Evolutionary conservation across 2,329 filamentous ascomycete genomes (phyloP).

Genomic region (Microascus cirrosus): DNA sequence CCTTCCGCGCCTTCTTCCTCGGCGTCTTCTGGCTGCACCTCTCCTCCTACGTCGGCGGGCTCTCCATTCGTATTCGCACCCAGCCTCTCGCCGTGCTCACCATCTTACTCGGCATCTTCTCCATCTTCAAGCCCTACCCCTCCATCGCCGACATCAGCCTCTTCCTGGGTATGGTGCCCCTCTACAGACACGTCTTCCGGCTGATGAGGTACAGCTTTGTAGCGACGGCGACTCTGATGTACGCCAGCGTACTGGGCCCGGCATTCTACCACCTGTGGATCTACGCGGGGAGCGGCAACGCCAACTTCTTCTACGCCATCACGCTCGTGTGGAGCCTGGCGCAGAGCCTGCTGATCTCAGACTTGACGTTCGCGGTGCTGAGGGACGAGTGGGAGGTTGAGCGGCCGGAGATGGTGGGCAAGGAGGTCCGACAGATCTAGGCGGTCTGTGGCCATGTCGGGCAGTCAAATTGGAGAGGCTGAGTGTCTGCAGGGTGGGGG

Average conservation of each 20-base stretch:
- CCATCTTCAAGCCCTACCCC: constrained; percentile 95
- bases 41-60: constrained; percentile 74
- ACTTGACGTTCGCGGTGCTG: constrained; percentile 78
- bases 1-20: constrained; percentile 92
- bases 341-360: constrained; percentile 74
- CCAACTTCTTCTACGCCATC: constrained; percentile 99
- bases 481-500: no score
- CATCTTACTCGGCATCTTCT: constrained; percentile 78
- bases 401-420: constrained; percentile 78
- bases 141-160: constrained; percentile 83
- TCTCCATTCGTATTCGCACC: constrained; percentile 69
- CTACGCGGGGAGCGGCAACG: constrained; percentile 93
- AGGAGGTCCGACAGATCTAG: constrained; percentile 77
- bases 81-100: constrained; percentile 82
- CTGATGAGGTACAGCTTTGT: constrained; percentile 92
- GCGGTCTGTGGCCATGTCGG: not conserved
- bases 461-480: no score
- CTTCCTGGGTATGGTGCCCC: constrained; percentile 70
- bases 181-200: constrained; percentile 88
- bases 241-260: constrained; percentile 79
- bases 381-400: constrained; percentile 92
- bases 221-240: constrained; percentile 70
- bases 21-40: constrained; percentile 97
- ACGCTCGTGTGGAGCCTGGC: constrained; percentile 97
- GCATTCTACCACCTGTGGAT: constrained; percentile 98